A percentile compares a stretch with the other conserved stretches of the same genome.
Conservation (phyloP, 345 rosid genomes). For the Murraya paniculata region DNA sequence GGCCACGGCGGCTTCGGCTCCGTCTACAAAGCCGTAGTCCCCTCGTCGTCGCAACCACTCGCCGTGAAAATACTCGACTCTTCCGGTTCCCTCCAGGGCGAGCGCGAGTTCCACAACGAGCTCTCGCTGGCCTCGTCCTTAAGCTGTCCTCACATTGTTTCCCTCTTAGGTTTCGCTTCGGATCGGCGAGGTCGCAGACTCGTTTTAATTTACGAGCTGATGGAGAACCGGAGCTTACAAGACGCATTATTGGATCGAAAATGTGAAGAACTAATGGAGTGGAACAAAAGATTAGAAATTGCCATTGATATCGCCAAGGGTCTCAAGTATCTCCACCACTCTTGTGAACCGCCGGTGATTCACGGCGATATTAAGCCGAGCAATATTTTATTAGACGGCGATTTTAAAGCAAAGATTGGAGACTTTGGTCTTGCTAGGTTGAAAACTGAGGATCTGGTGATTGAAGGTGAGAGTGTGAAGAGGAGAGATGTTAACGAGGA, state of each 20-base stretch:
- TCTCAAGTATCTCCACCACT: slow-evolving; percentile 70
- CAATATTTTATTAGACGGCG: slow-evolving; percentile 50
- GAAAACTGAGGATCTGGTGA: slow-evolving; percentile 43
- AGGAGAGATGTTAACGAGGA: slow-evolving; percentile 40
- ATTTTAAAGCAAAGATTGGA: slow-evolving; percentile 64
- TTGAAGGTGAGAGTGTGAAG: slow-evolving; percentile 26
- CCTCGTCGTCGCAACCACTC: slow-evolving; percentile 31
- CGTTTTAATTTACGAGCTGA: slow-evolving; percentile 62
- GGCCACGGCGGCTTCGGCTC: slow-evolving; percentile 98
- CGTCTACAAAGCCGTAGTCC: slow-evolving; percentile 56
- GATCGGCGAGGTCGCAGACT: slow-evolving; percentile 52
- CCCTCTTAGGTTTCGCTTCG: slow-evolving; percentile 64
- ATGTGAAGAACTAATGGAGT: slow-evolving; percentile 66
- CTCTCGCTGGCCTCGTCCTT: slow-evolving; percentile 65
- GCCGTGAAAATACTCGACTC: slow-evolving; percentile 78
- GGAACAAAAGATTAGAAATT: slow-evolving; percentile 46
- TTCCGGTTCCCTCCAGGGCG: slow-evolving; percentile 59
- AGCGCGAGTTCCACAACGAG: slow-evolving; percentile 81
- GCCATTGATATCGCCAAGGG: slow-evolving; percentile 72
- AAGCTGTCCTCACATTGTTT: slow-evolving; percentile 57
- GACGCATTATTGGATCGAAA: slow-evolving; percentile 67
- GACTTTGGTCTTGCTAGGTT: slow-evolving; percentile 78
- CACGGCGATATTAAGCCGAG: slow-evolving; percentile 78
- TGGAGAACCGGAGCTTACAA: slow-evolving; percentile 72
- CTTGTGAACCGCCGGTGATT: slow-evolving; percentile 51